A percentile compares a stretch with the other conserved stretches of the same genome.
These are phyloP conservation scores for Pilobolus umbonatus DNA, from an alignment of 192 early-diverging fungal species.

Conservation along the genomic window DNA sequence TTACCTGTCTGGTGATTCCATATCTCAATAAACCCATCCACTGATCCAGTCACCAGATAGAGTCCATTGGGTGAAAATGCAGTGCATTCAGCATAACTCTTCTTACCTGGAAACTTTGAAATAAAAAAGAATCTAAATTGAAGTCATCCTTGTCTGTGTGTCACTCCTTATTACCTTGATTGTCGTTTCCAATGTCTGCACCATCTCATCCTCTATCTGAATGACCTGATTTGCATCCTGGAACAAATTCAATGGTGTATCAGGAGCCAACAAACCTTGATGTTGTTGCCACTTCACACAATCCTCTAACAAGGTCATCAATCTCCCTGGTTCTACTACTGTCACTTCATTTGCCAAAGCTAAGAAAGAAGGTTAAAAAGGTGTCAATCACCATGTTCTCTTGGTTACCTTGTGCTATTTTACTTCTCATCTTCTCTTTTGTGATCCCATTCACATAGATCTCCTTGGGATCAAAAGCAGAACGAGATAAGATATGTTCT, in stretches of 20 bases:
- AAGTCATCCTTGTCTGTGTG: not conserved
- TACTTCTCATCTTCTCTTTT: slow-evolving; percentile 70
- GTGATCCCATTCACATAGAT: slow-evolving; percentile 59
- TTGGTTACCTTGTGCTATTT: slow-evolving; percentile 65
- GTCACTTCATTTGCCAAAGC: slow-evolving; percentile 63
- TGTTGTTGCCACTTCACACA: slow-evolving; percentile 84
- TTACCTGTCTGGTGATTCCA: slow-evolving; percentile 93
- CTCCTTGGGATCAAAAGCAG: slow-evolving; percentile 68
- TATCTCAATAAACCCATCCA: slow-evolving; percentile 94
- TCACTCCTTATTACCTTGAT: slow-evolving; percentile 59
- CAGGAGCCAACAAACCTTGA: slow-evolving; percentile 70
- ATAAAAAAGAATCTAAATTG: not conserved
- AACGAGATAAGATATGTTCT: slow-evolving; percentile 72
- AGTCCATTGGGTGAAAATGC: slow-evolving; percentile 84
- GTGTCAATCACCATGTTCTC: not conserved
- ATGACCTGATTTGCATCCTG: slow-evolving; percentile 55
- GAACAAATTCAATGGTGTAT: slow-evolving; percentile 77
- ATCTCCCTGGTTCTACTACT: slow-evolving; percentile 69
- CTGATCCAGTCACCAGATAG: slow-evolving; percentile 80
- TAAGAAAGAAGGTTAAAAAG: not conserved
- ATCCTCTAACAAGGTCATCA: slow-evolving; percentile 84
- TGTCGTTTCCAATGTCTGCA: slow-evolving; percentile 62
- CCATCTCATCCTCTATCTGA: slow-evolving; percentile 66
- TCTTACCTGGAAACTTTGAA: slow-evolving; percentile 75
- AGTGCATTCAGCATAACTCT: slow-evolving; percentile 69